Base-by-base conservation (phyloP, 1,284 basidiomycete species). In the Cutaneotrichosporon sp. region DNA sequence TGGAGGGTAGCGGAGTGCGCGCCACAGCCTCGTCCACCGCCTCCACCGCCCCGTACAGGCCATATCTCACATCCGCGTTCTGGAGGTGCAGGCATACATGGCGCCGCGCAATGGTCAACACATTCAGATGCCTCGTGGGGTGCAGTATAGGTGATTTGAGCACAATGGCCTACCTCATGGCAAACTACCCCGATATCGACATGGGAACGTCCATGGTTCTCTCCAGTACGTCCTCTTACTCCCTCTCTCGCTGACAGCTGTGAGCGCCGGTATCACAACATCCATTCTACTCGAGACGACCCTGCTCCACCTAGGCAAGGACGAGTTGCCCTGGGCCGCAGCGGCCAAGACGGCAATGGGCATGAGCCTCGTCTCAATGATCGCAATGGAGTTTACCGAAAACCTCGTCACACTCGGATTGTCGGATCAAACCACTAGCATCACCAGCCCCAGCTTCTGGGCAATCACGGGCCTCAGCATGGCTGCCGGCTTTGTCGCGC, bases 311-410 rank as follows among this genome's bases (percentile, higher is more conserved):
- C n/a, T 46, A 18, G 56, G 61, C 50, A 58, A 53, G 56, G 61
- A 63, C 51, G 1, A 38, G 10, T 40, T 63, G 1, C 38, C 50
- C 0, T 63, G 56, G 56, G 40, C 50, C 22, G 22, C 22, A 0
- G 61, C 61, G 0, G 61, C 61, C 22, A n/a, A 31, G 30, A 63
- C 61, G 6, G 61, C 56, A 21, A 30, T 58, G 18, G 61, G 61
- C 22, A 63, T 58, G 61, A 63, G 61, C 56, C 50, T 62, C 36
- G 50, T 62, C 14, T 52, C 56, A 18, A 63, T 63, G 61, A 56
- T 63, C 21, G 61, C 56, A 7, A 63, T 63, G 61, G 61, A 58
- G 56, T 21, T n/a, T 14, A 56, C 61, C 5, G 61, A 58, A 40
- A 63, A 58, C 40, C 18, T 53, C 22, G 56, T 63, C 22, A 63